phyloP scores from a whole-genome alignment of 768 basidiomycete species.

The Sutorius australiensis region DNA sequence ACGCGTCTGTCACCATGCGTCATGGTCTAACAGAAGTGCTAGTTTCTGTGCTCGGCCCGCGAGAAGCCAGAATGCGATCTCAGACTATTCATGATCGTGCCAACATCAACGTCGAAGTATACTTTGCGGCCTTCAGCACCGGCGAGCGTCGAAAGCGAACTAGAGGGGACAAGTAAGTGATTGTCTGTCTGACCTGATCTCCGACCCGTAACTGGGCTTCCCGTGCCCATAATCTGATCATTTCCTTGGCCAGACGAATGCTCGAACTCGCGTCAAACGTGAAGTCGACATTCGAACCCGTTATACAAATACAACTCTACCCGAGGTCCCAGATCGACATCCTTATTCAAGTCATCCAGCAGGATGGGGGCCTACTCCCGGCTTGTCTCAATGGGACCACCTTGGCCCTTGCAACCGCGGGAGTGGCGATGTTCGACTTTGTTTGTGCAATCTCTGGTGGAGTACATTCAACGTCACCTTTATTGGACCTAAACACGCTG shows the following conservation, averaged over 20 bases:
- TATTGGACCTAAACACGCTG: conserved; percentile 83
- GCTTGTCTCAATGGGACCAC: conserved; percentile 95
- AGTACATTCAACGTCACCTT: conserved; percentile 72
- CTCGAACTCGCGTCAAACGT: conserved; percentile 84
- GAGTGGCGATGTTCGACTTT: conserved; percentile 87
- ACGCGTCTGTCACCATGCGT: conserved; percentile 78
- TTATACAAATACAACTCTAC: conserved; percentile 85
- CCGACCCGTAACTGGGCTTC: not conserved
- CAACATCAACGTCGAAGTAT: conserved; percentile 84
- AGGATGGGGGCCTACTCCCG: conserved; percentile 89
- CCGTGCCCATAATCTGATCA: not conserved
- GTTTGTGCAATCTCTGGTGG: conserved; percentile 88
- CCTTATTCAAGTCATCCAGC: conserved; percentile 86
- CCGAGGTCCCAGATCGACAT: conserved; percentile 95
- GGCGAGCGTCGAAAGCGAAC: conserved; percentile 73
- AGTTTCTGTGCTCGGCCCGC: conserved; percentile 87
- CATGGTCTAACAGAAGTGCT: conserved; percentile 91
- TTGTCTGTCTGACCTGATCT: not conserved
- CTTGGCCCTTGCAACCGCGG: conserved; percentile 84
- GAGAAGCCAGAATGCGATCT: conserved; percentile 80
- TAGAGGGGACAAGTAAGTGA: conserved; percentile 81
- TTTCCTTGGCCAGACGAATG: conserved; percentile 56
- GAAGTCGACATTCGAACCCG: conserved; percentile 94
- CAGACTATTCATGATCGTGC: conserved; percentile 85
- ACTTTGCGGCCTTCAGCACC: conserved; percentile 82